Evolutionary conservation across 257 asterid species (phyloP).

Genomic region (Orobanche coerulescens): DNA sequence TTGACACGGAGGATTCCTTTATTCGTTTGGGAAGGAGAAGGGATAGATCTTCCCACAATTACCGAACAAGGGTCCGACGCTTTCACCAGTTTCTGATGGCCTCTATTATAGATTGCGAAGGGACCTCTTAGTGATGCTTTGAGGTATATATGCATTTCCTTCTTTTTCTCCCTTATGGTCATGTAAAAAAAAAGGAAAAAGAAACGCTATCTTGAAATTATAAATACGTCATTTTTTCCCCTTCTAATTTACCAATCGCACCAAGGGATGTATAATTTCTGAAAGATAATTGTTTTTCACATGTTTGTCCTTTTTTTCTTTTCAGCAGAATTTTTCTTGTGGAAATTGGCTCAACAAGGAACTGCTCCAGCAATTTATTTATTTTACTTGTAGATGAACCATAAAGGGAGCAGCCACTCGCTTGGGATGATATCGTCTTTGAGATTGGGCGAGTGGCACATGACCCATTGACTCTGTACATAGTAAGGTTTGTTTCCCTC

Average conservation of each 20-base stretch:
- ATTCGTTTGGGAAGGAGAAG: conserved; percentile 57
- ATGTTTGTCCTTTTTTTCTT: background rate
- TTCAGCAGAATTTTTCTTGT: conserved; percentile 12
- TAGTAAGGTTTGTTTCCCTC: conserved; percentile 38
- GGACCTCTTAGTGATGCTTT: conserved; percentile 15
- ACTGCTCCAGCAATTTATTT: conserved; percentile 25
- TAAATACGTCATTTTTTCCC: background rate
- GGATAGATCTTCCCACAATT: conserved; percentile 22
- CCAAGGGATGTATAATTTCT: background rate
- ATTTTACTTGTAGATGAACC: conserved; percentile 24
- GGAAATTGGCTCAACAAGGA: background rate
- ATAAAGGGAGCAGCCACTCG: conserved; percentile 23
- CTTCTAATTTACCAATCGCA: background rate
- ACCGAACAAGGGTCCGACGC: conserved; percentile 42
- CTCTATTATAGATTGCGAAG: conserved; percentile 12
- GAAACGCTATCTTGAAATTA: too few relatives aligned
- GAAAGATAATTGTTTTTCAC: background rate
- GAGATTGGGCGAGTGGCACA: conserved; percentile 22
- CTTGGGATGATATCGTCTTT: conserved; percentile 8
- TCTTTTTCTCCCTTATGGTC: background rate
- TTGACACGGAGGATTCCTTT: conserved; percentile 89
- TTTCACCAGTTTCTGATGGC: conserved; percentile 47
- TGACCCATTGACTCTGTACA: conserved; percentile 42
- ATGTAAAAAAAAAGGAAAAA: background rate
- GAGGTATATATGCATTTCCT: conserved; percentile 5